These are phyloP conservation scores for Chlorella vulgaris DNA, from an alignment of 139 green algal genomes.

Conservation along the genomic window DNA sequence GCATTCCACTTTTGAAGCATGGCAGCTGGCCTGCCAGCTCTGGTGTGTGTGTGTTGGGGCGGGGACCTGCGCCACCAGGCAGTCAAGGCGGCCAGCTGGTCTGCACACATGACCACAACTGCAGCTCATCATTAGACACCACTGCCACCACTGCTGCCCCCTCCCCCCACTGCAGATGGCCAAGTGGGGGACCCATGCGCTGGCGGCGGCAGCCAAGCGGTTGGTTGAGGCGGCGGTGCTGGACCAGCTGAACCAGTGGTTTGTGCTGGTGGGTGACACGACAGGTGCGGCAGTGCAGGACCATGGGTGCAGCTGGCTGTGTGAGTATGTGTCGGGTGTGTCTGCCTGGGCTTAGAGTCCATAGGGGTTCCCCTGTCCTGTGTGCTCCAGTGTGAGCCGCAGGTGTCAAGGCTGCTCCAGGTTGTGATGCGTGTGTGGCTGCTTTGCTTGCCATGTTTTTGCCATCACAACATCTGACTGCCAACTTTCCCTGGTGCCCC, in stretches of 20 bases:
- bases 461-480: background rate
- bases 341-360: too few species aligned
- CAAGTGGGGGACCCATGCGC: conserved; percentile 27
- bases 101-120: too few species aligned
- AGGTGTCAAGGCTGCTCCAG: too few species aligned
- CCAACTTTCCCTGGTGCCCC: background rate
- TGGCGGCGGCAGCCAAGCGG: conserved; percentile 27
- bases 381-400: too few species aligned
- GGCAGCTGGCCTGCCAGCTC: too few species aligned
- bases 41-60: background rate
- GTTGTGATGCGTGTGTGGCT: too few species aligned
- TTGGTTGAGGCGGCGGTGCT: conserved; percentile 44
- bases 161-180: conserved; percentile 8
- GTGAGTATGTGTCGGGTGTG: too few species aligned
- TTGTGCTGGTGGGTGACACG: conserved; percentile 30
- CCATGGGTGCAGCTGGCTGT: too few species aligned
- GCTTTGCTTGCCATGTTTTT: background rate
- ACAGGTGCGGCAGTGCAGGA: conserved; percentile 7
- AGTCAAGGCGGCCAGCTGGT: too few species aligned
- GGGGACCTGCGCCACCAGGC: background rate
- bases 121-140: too few species aligned
- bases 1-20: too few species aligned
- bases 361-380: too few species aligned
- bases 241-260: conserved; percentile 43
- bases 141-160: background rate